A percentile compares a stretch with the other conserved stretches of the same genome.
phyloP scores from a whole-genome alignment of 768 basidiomycete species.

The Polyporus arcularius region DNA sequence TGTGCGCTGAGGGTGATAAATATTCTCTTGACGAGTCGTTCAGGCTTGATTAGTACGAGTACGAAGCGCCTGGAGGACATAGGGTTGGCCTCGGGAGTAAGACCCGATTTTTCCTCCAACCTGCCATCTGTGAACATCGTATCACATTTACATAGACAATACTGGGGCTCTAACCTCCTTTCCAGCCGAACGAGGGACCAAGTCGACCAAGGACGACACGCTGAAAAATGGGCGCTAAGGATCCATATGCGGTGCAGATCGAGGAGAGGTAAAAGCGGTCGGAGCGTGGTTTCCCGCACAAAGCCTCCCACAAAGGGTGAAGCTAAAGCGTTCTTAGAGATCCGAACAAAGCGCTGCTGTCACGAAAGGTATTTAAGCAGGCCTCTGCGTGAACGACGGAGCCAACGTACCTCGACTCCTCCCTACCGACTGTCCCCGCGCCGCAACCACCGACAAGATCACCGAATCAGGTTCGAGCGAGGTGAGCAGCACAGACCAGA shows the following conservation, averaged over 20 bases:
- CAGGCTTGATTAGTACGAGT: background rate
- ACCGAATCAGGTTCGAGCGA: background rate
- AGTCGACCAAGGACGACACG: background rate
- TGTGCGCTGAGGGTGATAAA: background rate
- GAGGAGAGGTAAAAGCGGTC: background rate
- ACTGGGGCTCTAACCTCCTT: background rate
- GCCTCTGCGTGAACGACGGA: background rate
- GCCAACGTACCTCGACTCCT: slow-evolving; percentile 1
- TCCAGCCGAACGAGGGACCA: background rate
- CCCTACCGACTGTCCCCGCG: background rate
- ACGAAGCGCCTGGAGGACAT: background rate
- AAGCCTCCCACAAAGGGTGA: slow-evolving; percentile 1
- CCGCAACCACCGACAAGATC: background rate
- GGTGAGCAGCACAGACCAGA: too few species aligned
- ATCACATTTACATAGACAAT: background rate
- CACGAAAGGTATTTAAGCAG: slow-evolving; percentile 12
- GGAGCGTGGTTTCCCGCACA: background rate
- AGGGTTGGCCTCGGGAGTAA: too few species aligned
- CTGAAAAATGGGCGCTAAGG: background rate
- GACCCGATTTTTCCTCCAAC: too few species aligned
- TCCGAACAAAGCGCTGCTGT: slow-evolving; percentile 8
- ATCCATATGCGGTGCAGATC: background rate
- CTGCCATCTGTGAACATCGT: too few species aligned
- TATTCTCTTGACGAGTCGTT: background rate
- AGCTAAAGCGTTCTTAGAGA: background rate